These are phyloP conservation scores for Cubamyces sp. DNA, from an alignment of 768 basidiomycete genomes.

Conservation along the genomic window DNA sequence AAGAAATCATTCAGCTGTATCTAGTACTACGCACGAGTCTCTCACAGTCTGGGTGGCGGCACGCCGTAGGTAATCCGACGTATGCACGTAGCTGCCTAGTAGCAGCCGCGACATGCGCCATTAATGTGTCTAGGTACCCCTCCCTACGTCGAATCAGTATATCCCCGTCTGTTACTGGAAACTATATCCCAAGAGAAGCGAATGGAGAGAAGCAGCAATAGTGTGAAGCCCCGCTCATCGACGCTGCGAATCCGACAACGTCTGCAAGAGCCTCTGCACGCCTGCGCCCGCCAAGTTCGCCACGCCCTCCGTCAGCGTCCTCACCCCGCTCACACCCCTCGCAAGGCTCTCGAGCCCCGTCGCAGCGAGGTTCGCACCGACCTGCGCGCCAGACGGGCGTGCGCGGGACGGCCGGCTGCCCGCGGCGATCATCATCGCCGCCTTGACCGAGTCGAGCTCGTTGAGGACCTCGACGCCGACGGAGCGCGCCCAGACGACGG, in stretches of 20 bases:
- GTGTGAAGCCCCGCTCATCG: neutral
- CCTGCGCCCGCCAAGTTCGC: conserved; percentile 23
- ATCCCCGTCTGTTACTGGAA: neutral
- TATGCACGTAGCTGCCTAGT: conserved; percentile 3
- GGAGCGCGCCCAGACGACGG: conserved; percentile 85
- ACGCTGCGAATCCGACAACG: conserved; percentile 7
- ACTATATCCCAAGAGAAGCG: no score
- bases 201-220: neutral
- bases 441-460: conserved; percentile 83
- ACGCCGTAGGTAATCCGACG: conserved; percentile 4
- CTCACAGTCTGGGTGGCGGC: neutral
- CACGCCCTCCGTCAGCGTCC: conserved; percentile 34
- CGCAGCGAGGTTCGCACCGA: conserved; percentile 37
- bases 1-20: conserved; percentile 21
- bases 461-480: conserved; percentile 91
- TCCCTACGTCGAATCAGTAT: neutral
- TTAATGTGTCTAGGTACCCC: conserved; percentile 1
- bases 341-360: conserved; percentile 49
- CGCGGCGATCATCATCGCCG: conserved; percentile 80
- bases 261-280: conserved; percentile 25
- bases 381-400: conserved; percentile 14
- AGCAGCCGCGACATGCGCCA: neutral
- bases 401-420: conserved; percentile 44
- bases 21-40: conserved; percentile 15
- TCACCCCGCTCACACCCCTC: conserved; percentile 40